phyloP scores from a whole-genome alignment of 2,329 filamentous ascomycete genomes.

The Coniella vitis region DNA sequence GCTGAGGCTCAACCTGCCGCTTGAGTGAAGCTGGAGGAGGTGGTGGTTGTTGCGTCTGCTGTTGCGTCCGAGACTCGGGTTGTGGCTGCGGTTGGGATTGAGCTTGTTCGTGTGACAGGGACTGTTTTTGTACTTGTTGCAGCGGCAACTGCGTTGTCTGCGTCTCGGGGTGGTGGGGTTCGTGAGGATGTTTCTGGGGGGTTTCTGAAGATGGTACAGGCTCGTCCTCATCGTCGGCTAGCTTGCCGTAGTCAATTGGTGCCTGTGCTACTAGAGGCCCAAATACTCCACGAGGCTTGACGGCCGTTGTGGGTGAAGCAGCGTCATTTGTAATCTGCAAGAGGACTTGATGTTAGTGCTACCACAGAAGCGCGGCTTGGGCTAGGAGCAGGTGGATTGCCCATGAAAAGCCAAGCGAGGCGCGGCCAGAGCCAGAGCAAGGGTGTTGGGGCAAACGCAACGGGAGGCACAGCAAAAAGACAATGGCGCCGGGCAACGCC shows the following conservation, averaged over 20 bases:
- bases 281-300: constrained; percentile 46
- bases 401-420: constrained; percentile 4
- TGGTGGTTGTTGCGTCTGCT: constrained; percentile 18
- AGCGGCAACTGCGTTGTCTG: no score
- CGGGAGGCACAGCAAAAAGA: not conserved
- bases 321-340: constrained; percentile 44
- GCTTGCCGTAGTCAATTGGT: constrained; percentile 31
- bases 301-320: constrained; percentile 38
- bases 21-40: constrained; percentile 37
- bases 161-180: no score
- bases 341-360: constrained; percentile 32
- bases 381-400: constrained; percentile 9
- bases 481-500: no score
- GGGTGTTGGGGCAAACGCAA: not conserved
- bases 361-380: constrained; percentile 16
- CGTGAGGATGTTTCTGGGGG: no score
- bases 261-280: constrained; percentile 45
- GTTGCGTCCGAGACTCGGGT: constrained; percentile 11
- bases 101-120: not conserved
- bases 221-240: constrained; percentile 28
- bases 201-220: constrained; percentile 10
- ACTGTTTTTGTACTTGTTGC: not conserved
- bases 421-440: not conserved
- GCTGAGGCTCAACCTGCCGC: constrained; percentile 39
- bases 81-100: constrained; percentile 15